Evolutionary conservation across 108 stramenopile genomes (phyloP), one percentile per base, ranked within the genome.

Genomic region (Nitzschia putrida): DNA sequence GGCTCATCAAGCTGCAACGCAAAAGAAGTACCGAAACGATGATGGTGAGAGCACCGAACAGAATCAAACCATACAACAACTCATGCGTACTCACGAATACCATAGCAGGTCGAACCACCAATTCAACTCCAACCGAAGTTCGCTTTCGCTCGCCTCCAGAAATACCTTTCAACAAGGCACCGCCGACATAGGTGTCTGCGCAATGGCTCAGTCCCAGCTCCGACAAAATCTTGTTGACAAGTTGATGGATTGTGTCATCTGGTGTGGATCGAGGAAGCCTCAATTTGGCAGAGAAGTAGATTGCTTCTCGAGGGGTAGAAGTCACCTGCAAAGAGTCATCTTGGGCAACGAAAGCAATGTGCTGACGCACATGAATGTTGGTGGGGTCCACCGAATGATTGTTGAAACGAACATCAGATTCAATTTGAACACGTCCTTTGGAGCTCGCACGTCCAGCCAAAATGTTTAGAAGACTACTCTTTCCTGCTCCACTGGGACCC

Each of bases 261-360:
- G 87, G 73, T 9, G 80, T 83, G 18, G 59, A 57, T 39, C 79
- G 49, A 8, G 90, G 90, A 21, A 93, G 58, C 23, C 95, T 83
- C 61, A 96, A 65, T 59, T 84, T 59, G 4, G 93, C 95, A 49
- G 85, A 88, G 68, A 96, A 94, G 26, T 74, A 66, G 38, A 96
- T 87, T 24, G 88, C 83, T 74, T 96, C 95, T n/a, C 86, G 72
- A 25, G 91, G 93, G 29, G 95, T 96, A 7, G 88, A 74, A 3
- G 90, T 90, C 49, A 89, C 83, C 14, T 89, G 76, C 24, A 94
- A 77, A 7, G 83, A 83, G 58, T 94, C 95, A 43, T 94, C 91
- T 54, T 96, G 95, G 55, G 87, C 87, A 12, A 93, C 91, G 64
- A 89, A 96, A 54, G 91, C 91, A 59, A 96, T 89, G 45, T 91